A percentile compares a stretch with the other conserved stretches of the same genome.
Conservation (phyloP, 2,329 filamentous ascomycete genomes). For the Penicillium sp. region DNA sequence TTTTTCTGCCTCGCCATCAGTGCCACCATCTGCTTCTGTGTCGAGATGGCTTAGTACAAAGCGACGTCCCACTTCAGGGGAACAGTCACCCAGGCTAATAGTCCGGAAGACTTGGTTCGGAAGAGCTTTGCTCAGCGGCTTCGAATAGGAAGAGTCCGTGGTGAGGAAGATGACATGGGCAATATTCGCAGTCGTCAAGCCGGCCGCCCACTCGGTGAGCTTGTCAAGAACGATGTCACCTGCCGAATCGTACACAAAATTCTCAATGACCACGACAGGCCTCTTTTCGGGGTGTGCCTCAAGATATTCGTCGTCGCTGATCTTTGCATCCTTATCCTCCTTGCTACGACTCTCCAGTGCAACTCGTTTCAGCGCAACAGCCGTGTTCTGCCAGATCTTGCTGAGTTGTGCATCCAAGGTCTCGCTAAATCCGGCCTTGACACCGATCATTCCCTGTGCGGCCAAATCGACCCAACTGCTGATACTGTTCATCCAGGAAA, state of each 20-base stretch:
- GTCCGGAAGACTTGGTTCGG: slow-evolving; percentile 90
- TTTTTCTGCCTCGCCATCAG: slow-evolving; percentile 30
- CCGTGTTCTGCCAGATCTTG: slow-evolving; percentile 86
- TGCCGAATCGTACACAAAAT: slow-evolving; percentile 78
- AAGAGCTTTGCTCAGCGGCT: slow-evolving; percentile 80
- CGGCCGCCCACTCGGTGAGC: slow-evolving; percentile 85
- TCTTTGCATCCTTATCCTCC: slow-evolving; percentile 69
- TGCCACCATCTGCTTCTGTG: slow-evolving; percentile 39
- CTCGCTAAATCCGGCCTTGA: slow-evolving; percentile 92
- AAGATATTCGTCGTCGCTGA: slow-evolving; percentile 83
- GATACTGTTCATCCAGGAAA: slow-evolving; percentile 94
- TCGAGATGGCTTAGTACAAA: slow-evolving; percentile 85
- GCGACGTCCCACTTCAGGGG: slow-evolving; percentile 80
- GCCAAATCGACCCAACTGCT: slow-evolving; percentile 91
- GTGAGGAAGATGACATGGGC: slow-evolving; percentile 95
- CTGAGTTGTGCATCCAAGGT: slow-evolving; percentile 84
- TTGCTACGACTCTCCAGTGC: slow-evolving; percentile 70
- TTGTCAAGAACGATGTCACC: slow-evolving; percentile 70
- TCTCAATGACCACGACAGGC: slow-evolving; percentile 85
- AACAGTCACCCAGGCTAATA: slow-evolving; percentile 82
- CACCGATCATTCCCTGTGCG: slow-evolving; percentile 88
- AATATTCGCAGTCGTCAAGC: slow-evolving; percentile 80
- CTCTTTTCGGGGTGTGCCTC: slow-evolving; percentile 84
- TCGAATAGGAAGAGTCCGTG: slow-evolving; percentile 83
- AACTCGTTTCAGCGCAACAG: slow-evolving; percentile 75